Conservation (phyloP, 2,329 filamentous ascomycete genomes). For the Apiospora marii region DNA sequence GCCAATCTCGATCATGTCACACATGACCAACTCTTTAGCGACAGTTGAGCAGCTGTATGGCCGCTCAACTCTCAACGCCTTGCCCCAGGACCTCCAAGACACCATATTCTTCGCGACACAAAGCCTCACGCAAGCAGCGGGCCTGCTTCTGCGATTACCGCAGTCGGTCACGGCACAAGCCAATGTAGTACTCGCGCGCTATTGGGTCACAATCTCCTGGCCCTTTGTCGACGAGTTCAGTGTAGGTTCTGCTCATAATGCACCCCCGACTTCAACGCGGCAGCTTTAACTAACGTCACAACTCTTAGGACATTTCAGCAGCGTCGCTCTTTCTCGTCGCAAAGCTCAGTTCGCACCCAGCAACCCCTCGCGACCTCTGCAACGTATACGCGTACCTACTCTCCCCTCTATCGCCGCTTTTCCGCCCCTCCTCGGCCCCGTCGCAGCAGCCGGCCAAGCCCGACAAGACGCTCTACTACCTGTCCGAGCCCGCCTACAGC, state of each 20-base stretch:
- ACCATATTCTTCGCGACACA: slow-evolving; percentile 75
- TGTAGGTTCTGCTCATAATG: slow-evolving; percentile 42
- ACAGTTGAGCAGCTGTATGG: slow-evolving; percentile 73
- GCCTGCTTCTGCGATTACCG: slow-evolving; percentile 81
- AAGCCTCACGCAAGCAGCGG: slow-evolving; percentile 78
- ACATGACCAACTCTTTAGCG: slow-evolving; percentile 75
- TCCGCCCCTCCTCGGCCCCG: slow-evolving; percentile 48
- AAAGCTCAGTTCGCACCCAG: slow-evolving; percentile 81
- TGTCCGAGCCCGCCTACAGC: slow-evolving; percentile 77
- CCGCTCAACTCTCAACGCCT: slow-evolving; percentile 60
- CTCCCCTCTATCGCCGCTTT: slow-evolving; percentile 65
- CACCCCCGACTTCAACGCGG: not conserved
- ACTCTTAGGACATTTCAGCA: slow-evolving; percentile 81
- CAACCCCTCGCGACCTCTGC: slow-evolving; percentile 79
- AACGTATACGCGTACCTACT: slow-evolving; percentile 87
- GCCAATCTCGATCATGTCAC: slow-evolving; percentile 54
- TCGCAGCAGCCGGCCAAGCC: slow-evolving; percentile 26
- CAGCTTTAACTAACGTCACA: not conserved
- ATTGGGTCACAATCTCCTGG: slow-evolving; percentile 70
- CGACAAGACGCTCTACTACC: slow-evolving; percentile 67
- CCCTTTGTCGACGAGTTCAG: slow-evolving; percentile 66
- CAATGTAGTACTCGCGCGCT: slow-evolving; percentile 81
- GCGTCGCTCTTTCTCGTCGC: slow-evolving; percentile 81
- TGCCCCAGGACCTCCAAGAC: slow-evolving; percentile 75
- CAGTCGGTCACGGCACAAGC: slow-evolving; percentile 88